These are phyloP conservation scores for Nothophoma quercina DNA, from an alignment of 2,329 filamentous ascomycete species.

Conservation along the genomic window DNA sequence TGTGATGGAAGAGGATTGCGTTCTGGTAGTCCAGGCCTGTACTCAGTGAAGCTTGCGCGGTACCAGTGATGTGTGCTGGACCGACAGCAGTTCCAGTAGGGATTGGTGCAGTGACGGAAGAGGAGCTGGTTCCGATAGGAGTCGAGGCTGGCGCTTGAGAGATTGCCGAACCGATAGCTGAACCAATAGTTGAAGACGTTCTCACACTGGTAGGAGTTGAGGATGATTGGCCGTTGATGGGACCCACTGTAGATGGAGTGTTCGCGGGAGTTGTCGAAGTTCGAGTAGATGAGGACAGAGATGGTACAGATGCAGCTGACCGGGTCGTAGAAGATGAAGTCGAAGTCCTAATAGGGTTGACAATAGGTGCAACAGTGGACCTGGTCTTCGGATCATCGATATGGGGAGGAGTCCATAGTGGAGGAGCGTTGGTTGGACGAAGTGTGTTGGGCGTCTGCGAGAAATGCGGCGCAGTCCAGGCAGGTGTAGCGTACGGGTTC, in stretches of 20 bases:
- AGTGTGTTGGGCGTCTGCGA: slow-evolving; percentile 1
- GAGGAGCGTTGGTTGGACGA: slow-evolving; percentile 1
- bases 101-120: background rate
- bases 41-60: slow-evolving; percentile 34
- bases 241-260: no score
- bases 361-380: background rate
- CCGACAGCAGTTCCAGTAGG: slow-evolving; percentile 4
- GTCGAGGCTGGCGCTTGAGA: no score
- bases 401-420: slow-evolving; percentile 6
- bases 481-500: slow-evolving; percentile 18
- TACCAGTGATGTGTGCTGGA: slow-evolving; percentile 29
- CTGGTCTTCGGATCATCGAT: slow-evolving; percentile 1
- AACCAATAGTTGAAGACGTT: no score
- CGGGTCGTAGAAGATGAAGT: background rate
- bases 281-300: no score
- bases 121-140: no score
- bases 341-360: background rate
- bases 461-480: slow-evolving; percentile 14
- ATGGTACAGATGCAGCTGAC: no score
- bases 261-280: no score
- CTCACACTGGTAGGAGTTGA: no score
- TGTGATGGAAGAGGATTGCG: slow-evolving; percentile 73
- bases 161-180: no score
- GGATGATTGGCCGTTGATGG: no score
- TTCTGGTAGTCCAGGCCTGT: slow-evolving; percentile 38